A percentile compares a stretch with the other conserved stretches of the same genome.
phyloP scores from a whole-genome alignment of 2,329 filamentous ascomycete species.

The Botryotinia globosa region DNA sequence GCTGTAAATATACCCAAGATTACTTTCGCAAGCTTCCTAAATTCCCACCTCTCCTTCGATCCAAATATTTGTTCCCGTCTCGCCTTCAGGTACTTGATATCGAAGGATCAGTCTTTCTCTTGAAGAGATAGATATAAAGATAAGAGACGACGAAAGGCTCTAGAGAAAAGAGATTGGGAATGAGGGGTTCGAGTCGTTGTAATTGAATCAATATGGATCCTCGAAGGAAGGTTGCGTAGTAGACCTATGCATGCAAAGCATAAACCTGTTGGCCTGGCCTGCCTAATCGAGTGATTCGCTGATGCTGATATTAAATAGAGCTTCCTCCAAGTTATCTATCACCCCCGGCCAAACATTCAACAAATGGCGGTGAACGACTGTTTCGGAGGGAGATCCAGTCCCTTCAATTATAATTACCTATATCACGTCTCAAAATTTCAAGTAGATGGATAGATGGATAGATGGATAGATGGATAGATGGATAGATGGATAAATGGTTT shows the following conservation, averaged over 20 bases:
- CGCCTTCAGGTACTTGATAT: neutral
- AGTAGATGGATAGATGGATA: neutral
- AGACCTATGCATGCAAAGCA: neutral
- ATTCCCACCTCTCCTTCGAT: slow-evolving; percentile 21
- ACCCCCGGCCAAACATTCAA: no score
- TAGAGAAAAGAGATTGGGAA: neutral
- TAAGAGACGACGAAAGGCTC: neutral
- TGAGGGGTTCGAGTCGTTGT: slow-evolving; percentile 1
- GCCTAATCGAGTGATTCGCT: slow-evolving; percentile 1
- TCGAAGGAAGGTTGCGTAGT: neutral
- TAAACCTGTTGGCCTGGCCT: neutral
- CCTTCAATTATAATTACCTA: neutral
- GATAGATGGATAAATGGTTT: neutral
- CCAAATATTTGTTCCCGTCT: slow-evolving; percentile 21
- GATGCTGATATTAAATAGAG: neutral
- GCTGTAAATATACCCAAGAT: neutral
- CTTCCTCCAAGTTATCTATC: neutral
- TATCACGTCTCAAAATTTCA: neutral
- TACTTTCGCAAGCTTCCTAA: slow-evolving; percentile 10
- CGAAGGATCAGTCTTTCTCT: neutral
- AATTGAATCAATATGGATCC: neutral
- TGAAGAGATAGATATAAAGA: neutral
- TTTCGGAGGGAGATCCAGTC: neutral
- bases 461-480: neutral
- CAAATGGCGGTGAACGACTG: slow-evolving; percentile 3